Percentiles rank a stretch among this genome's conserved stretches.
Evolutionary conservation across 768 basidiomycete species (phyloP).

Genomic region (Termitomyces sp.): DNA sequence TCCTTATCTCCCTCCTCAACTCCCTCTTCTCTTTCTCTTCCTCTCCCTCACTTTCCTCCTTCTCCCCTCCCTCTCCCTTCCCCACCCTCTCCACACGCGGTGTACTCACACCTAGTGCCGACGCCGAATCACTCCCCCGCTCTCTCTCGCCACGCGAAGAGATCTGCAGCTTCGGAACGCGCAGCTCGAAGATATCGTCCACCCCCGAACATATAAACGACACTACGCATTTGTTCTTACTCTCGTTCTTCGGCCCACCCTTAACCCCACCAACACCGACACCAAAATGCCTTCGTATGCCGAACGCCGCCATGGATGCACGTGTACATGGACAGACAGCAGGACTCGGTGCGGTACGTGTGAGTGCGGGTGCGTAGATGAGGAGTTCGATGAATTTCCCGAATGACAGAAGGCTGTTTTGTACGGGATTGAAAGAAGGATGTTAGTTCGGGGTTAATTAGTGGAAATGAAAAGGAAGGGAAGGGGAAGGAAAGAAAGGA

Average conservation of each 20-base stretch:
- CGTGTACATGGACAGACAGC: not conserved
- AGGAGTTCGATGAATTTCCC: not conserved
- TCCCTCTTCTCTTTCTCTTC: no score
- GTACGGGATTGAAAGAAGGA: no score
- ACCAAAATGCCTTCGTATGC: no score
- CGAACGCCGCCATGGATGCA: not conserved
- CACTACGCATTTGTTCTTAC: constrained; percentile 25
- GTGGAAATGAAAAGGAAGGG: no score
- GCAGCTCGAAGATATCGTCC: constrained; percentile 41
- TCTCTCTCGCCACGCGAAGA: constrained; percentile 22
- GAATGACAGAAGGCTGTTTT: not conserved
- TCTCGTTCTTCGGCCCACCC: no score
- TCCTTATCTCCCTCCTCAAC: no score
- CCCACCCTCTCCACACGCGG: no score
- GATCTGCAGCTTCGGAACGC: constrained; percentile 43
- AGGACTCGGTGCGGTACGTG: not conserved
- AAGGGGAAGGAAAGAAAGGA: not conserved
- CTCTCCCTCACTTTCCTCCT: no score
- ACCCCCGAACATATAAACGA: constrained; percentile 42
- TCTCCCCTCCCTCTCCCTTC: no score
- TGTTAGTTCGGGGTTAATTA: no score
- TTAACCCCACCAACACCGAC: not conserved
- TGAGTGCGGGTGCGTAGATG: not conserved
- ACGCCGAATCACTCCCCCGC: no score
- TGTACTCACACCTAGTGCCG: no score